Evolutionary conservation across 2,329 filamentous ascomycete species (phyloP).

Genomic region (Nigrograna mackinnonii): DNA sequence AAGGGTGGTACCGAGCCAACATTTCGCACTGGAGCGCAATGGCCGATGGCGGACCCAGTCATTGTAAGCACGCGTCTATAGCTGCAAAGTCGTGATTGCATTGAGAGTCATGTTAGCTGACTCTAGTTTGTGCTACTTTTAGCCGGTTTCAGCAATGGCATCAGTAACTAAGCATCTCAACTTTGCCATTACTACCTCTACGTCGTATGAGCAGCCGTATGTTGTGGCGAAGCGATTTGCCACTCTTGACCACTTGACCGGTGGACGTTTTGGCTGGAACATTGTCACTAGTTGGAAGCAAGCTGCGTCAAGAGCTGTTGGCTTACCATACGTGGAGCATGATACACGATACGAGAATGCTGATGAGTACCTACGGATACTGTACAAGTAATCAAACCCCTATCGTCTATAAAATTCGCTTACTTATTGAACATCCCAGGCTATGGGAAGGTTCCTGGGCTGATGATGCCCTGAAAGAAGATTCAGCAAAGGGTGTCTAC

Average conservation of each 20-base stretch:
- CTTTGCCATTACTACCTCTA: slow-evolving; percentile 67
- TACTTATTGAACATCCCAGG: slow-evolving; percentile 1
- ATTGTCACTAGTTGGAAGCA: slow-evolving; percentile 69
- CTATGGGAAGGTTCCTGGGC: slow-evolving; percentile 67
- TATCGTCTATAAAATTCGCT: not conserved
- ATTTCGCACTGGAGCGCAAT: slow-evolving; percentile 64
- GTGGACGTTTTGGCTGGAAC: slow-evolving; percentile 52
- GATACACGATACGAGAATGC: slow-evolving; percentile 68
- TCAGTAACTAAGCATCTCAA: slow-evolving; percentile 65
- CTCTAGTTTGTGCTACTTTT: no score
- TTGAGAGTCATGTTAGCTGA: no score
- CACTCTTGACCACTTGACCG: slow-evolving; percentile 67
- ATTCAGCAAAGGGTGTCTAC: slow-evolving; percentile 61
- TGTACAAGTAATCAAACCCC: slow-evolving; percentile 57
- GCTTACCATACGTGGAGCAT: slow-evolving; percentile 48
- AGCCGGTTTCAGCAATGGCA: slow-evolving; percentile 66
- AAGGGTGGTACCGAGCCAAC: slow-evolving; percentile 53
- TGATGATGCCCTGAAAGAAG: slow-evolving; percentile 63
- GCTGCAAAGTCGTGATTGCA: not conserved
- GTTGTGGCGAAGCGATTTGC: slow-evolving; percentile 63
- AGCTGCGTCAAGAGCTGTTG: slow-evolving; percentile 53
- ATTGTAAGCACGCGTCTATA: slow-evolving; percentile 27
- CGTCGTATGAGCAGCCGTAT: slow-evolving; percentile 69
- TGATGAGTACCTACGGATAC: slow-evolving; percentile 68
- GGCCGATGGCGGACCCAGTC: slow-evolving; percentile 66